These are phyloP conservation scores for Darksidea phi DNA, from an alignment of 495 filamentous ascomycete genomes.

Conservation along the genomic window DNA sequence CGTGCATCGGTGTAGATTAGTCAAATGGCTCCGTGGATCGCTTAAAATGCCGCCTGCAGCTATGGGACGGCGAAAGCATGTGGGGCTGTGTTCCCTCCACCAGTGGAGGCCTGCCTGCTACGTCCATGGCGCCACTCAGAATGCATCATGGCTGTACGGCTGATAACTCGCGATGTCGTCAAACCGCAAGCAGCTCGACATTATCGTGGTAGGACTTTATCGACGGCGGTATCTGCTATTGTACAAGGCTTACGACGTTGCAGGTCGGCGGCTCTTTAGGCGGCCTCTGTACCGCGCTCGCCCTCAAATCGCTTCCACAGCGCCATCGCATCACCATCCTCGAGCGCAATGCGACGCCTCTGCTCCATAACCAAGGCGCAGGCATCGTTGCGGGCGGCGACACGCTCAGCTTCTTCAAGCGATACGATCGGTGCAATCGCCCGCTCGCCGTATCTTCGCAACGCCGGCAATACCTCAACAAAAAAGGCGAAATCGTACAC, in stretches of 20 bases:
- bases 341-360: slow-evolving; percentile 39
- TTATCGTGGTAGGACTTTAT: slow-evolving; percentile 15
- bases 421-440: slow-evolving; percentile 19
- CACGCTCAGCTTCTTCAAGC: slow-evolving; percentile 29
- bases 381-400: slow-evolving; percentile 48
- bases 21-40: no score
- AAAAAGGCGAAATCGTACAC: slow-evolving; percentile 24
- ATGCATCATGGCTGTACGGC: no score
- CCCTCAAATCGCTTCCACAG: slow-evolving; percentile 46
- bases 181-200: slow-evolving; percentile 13
- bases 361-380: slow-evolving; percentile 54
- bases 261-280: slow-evolving; percentile 31
- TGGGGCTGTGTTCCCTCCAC: no score
- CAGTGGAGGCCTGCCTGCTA: no score
- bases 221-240: background rate
- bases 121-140: no score
- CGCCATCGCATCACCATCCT: slow-evolving; percentile 51
- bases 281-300: slow-evolving; percentile 42
- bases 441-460: slow-evolving; percentile 18
- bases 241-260: background rate
- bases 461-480: slow-evolving; percentile 23
- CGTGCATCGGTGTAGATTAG: no score
- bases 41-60: no score
- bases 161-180: no score
- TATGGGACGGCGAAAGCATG: no score